These are phyloP conservation scores for Suillus bovinus DNA, from an alignment of 768 basidiomycete genomes.

Conservation along the genomic window DNA sequence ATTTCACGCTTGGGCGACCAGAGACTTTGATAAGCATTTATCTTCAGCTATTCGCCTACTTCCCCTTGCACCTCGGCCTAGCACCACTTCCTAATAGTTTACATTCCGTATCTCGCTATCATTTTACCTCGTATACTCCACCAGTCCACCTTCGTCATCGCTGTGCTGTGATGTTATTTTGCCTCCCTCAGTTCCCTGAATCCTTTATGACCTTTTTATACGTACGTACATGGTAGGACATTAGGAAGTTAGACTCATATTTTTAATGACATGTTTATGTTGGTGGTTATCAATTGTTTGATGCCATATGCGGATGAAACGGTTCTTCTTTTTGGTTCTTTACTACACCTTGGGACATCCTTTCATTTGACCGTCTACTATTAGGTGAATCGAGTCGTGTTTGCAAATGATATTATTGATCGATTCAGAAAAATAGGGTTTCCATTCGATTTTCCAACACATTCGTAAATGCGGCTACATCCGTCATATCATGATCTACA, in stretches of 20 bases:
- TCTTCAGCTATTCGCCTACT: neutral
- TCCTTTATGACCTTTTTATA: conserved; percentile 13
- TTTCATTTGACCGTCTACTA: no score
- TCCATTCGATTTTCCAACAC: no score
- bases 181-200: neutral
- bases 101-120: conserved; percentile 6
- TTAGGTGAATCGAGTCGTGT: no score
- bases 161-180: conserved; percentile 8
- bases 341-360: no score
- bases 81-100: neutral
- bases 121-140: conserved; percentile 3
- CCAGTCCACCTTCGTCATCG: neutral
- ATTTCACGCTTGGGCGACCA: conserved; percentile 2
- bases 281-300: no score
- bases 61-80: conserved; percentile 4
- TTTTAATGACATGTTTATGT: conserved; percentile 10
- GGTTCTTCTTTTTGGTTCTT: no score
- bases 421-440: no score
- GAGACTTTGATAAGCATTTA: conserved; percentile 8
- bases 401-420: no score
- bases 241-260: conserved; percentile 11
- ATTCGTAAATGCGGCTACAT: neutral
- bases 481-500: no score
- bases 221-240: conserved; percentile 8
- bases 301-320: no score